A percentile compares a stretch with the other conserved stretches of the same genome.
These are phyloP conservation scores for Bertia moriformis DNA, from an alignment of 2,329 filamentous ascomycete genomes.

Conservation along the genomic window DNA sequence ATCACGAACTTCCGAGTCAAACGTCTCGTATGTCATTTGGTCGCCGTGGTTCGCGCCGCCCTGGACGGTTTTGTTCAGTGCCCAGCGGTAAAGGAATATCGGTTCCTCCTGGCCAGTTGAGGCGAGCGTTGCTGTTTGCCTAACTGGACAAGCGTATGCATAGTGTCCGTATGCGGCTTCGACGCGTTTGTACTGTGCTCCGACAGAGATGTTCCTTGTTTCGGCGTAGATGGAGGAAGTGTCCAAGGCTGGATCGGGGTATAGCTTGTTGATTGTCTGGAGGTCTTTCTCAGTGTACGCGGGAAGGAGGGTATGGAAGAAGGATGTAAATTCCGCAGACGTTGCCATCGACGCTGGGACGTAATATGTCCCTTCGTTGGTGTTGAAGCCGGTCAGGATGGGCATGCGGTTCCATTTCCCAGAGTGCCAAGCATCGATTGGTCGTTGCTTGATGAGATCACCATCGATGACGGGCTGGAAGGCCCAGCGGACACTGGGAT, in stretches of 20 bases:
- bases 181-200: slow-evolving; percentile 33
- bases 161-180: slow-evolving; percentile 32
- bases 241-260: slow-evolving; percentile 19
- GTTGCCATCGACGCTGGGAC: slow-evolving; percentile 18
- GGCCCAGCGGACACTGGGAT: slow-evolving; percentile 27
- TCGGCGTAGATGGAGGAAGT: slow-evolving; percentile 21
- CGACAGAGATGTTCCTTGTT: slow-evolving; percentile 19
- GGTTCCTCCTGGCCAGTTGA: slow-evolving; percentile 16
- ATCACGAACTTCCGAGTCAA: slow-evolving; percentile 15
- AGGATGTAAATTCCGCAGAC: slow-evolving; percentile 17
- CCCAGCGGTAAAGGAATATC: slow-evolving; percentile 38
- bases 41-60: slow-evolving; percentile 31
- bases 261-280: slow-evolving; percentile 17
- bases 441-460: slow-evolving; percentile 11
- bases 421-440: slow-evolving; percentile 9
- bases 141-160: slow-evolving; percentile 29
- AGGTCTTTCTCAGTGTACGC: slow-evolving; percentile 18
- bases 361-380: slow-evolving; percentile 26
- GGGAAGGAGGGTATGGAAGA: slow-evolving; percentile 22
- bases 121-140: slow-evolving; percentile 25
- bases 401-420: slow-evolving; percentile 16
- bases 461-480: slow-evolving; percentile 8
- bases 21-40: slow-evolving; percentile 30
- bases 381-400: slow-evolving; percentile 25
- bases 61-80: slow-evolving; percentile 23